phyloP scores from a whole-genome alignment of 148 eudicot species.

The Diospyros kaki region DNA sequence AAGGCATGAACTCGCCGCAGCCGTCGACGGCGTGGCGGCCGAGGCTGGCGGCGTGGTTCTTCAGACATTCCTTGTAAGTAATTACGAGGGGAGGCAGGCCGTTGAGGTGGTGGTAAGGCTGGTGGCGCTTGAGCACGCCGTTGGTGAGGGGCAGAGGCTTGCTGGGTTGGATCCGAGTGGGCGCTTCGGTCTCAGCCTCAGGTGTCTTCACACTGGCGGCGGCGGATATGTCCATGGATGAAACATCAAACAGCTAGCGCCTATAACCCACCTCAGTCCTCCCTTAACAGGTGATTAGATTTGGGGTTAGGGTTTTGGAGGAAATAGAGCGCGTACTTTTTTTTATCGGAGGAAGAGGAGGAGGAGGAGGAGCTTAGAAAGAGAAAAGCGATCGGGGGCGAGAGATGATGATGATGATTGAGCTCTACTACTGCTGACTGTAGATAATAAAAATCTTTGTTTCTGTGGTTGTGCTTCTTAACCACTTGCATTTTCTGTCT shows the following conservation, averaged over 20 bases:
- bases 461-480: slow-evolving; percentile 28
- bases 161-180: slow-evolving; percentile 14
- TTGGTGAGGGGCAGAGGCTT: slow-evolving; percentile 17
- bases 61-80: slow-evolving; percentile 37
- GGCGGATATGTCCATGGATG: slow-evolving; percentile 14
- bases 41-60: slow-evolving; percentile 45
- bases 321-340: not conserved
- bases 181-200: slow-evolving; percentile 9
- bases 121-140: slow-evolving; percentile 34
- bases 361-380: not conserved
- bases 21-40: slow-evolving; percentile 46
- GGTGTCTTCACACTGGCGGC: slow-evolving; percentile 11
- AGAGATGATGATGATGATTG: slow-evolving; percentile 16
- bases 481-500: slow-evolving; percentile 8
- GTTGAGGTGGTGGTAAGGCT: slow-evolving; percentile 14
- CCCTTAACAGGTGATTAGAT: not conserved
- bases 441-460: slow-evolving; percentile 14
- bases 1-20: slow-evolving; percentile 43
- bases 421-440: slow-evolving; percentile 6
- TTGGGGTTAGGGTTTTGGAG: slow-evolving; percentile 16
- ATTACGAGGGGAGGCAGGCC: not conserved
- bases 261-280: not conserved
- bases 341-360: slow-evolving; percentile 8
- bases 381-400: no score
- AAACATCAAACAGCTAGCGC: slow-evolving; percentile 5